Evolutionary conservation across 495 filamentous ascomycete genomes (phyloP).

Genomic region (Talaromyces nanjingensis): DNA sequence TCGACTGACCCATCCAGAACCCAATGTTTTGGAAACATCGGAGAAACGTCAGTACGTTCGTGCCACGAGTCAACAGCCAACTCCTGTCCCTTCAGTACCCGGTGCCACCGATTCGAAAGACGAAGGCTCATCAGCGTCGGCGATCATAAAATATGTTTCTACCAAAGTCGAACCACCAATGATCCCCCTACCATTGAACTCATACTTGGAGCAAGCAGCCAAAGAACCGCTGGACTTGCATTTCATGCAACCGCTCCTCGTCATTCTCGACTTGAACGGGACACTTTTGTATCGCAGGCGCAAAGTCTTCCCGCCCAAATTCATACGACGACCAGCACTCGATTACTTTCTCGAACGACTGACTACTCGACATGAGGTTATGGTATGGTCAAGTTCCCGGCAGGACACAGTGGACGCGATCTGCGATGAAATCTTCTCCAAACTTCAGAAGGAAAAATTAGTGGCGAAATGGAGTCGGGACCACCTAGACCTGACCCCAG

Average conservation of each 20-base stretch:
- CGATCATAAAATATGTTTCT: background rate
- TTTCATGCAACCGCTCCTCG: conserved; percentile 48
- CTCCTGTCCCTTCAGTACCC: background rate
- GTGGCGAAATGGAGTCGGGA: conserved; percentile 78
- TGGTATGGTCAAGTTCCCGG: conserved; percentile 86
- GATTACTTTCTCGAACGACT: conserved; percentile 59
- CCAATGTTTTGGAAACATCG: background rate
- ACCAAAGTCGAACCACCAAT: background rate
- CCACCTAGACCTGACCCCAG: conserved; percentile 54
- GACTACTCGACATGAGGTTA: conserved; percentile 61
- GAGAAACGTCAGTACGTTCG: background rate
- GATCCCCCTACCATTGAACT: conserved; percentile 28
- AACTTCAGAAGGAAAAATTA: conserved; percentile 33
- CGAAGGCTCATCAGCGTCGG: background rate
- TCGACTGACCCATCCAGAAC: background rate
- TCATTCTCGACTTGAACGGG: conserved; percentile 91
- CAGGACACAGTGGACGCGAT: conserved; percentile 62
- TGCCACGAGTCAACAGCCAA: background rate
- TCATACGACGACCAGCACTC: conserved; percentile 56
- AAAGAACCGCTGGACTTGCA: conserved; percentile 17
- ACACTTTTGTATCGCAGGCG: conserved; percentile 69
- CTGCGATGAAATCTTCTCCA: conserved; percentile 39
- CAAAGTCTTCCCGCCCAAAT: conserved; percentile 38
- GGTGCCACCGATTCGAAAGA: background rate
- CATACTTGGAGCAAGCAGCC: conserved; percentile 40